Conservation (phyloP, 129 eudicot genomes). For the Tanacetum coccineum region DNA sequence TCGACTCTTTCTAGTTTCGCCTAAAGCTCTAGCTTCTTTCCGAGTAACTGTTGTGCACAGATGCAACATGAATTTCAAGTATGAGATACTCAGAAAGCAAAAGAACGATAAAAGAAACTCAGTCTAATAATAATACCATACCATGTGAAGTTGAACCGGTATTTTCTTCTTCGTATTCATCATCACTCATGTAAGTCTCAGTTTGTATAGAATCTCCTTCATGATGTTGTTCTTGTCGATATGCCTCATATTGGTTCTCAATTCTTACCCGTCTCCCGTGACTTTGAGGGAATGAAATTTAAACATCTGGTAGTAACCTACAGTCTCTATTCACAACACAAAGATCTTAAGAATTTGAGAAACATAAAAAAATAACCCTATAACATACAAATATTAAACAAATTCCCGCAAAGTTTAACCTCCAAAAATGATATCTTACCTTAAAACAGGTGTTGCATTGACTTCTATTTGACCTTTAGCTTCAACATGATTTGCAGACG, state of each 20-base stretch:
- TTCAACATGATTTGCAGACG: neutral
- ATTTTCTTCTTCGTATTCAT: neutral
- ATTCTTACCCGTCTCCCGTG: too few species aligned
- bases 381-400: slow-evolving; percentile 33
- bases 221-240: neutral
- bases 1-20: too few species aligned
- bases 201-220: too few species aligned
- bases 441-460: too few species aligned
- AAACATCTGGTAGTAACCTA: slow-evolving; percentile 25
- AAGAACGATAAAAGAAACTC: neutral
- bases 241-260: neutral
- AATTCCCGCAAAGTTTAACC: slow-evolving; percentile 4
- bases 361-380: slow-evolving; percentile 25
- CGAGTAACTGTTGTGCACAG: too few species aligned
- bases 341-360: slow-evolving; percentile 20
- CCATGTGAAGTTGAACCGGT: slow-evolving; percentile 6
- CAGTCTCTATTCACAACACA: slow-evolving; percentile 35
- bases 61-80: too few species aligned
- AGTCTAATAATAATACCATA: neutral
- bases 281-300: too few species aligned
- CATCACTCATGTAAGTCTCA: too few species aligned
- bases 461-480: too few species aligned
- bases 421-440: too few species aligned
- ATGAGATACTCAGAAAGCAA: too few species aligned
- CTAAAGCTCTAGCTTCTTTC: too few species aligned